Conservation (phyloP, 2,329 filamentous ascomycete species). For the Aspergillus sp. region DNA sequence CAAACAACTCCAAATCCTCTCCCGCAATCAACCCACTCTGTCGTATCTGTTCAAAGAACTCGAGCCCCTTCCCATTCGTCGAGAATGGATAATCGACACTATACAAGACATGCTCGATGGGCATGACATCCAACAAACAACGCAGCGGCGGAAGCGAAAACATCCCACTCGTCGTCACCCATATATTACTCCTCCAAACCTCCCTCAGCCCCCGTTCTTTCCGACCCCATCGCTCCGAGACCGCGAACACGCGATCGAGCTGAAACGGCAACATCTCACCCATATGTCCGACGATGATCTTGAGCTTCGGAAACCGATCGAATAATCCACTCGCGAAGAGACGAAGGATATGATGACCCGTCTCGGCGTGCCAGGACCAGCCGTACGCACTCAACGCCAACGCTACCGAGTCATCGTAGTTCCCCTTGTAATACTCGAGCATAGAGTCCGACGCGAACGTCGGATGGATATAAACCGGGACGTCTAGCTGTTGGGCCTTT, state of each 20-base stretch:
- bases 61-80: slow-evolving; percentile 49
- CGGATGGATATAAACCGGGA: slow-evolving; percentile 55
- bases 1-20: slow-evolving; percentile 52
- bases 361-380: slow-evolving; percentile 41
- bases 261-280: slow-evolving; percentile 56
- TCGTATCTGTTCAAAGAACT: slow-evolving; percentile 51
- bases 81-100: slow-evolving; percentile 46
- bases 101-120: slow-evolving; percentile 9
- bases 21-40: slow-evolving; percentile 50
- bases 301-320: slow-evolving; percentile 54
- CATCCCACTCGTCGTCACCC: slow-evolving; percentile 12
- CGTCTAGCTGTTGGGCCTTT: slow-evolving; percentile 46
- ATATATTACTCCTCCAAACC: slow-evolving; percentile 43
- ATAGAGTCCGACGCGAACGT: slow-evolving; percentile 38
- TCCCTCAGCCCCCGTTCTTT: slow-evolving; percentile 37
- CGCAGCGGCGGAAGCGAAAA: slow-evolving; percentile 7
- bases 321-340: slow-evolving; percentile 57
- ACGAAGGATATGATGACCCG: slow-evolving; percentile 35
- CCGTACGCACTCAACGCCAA: slow-evolving; percentile 20
- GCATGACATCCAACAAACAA: slow-evolving; percentile 5
- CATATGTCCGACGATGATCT: slow-evolving; percentile 57
- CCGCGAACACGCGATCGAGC: slow-evolving; percentile 42
- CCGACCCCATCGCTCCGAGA: slow-evolving; percentile 4
- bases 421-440: slow-evolving; percentile 34
- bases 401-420: slow-evolving; percentile 29